Evolutionary conservation across 768 basidiomycete genomes (phyloP), one percentile per base, ranked within the genome.

Genomic region (Russula griseocarnosa): DNA sequence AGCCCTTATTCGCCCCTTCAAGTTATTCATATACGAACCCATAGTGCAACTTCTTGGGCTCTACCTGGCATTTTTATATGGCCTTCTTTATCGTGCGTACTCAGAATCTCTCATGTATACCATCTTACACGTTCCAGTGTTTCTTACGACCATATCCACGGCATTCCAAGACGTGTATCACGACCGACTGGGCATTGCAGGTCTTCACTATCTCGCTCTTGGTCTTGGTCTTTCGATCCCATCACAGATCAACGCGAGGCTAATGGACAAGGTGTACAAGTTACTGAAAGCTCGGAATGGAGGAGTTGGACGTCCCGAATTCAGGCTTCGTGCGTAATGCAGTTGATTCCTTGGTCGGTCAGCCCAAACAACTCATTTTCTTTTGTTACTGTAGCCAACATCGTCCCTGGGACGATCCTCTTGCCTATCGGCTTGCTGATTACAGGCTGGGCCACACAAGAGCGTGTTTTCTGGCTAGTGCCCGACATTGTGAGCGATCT

Each of bases 11-110:
- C 81, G 90, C n/a, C 92, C 92, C 0, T 88, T 93, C 74, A 69
- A 73, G 5, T 71, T 92, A 11, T 86, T 90, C 61, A 69, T 60
- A 0, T 69, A 70, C 4, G 89, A 92, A 70, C 82, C 85, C 1
- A 88, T 91, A 67, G 76, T 88, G 26, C 87, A 88, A 68, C 71
- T 88, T 2, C 74, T 91, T 14, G 84, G 85, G 0, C 3, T 84
- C 0, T 91, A 89, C 66, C 82, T 88, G 81, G 84, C 86, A 0
- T 84, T 88, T 67, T 70, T 87, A 16, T 92, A 87, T 61, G 90
- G 61, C 42, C 62, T 49, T 4, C 50, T 71, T 20, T 71, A 71
- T 59, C 16, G 69, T 69, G 50, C 34, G 69, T 47, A 20, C 11
- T 3, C 24, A 4, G 18, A 8, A 24, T 55, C 55, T 24, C 10